Percentiles rank a stretch among this genome's conserved stretches.
Conservation (phyloP, 2,329 filamentous ascomycete species). For the Ophiostoma sp. region DNA sequence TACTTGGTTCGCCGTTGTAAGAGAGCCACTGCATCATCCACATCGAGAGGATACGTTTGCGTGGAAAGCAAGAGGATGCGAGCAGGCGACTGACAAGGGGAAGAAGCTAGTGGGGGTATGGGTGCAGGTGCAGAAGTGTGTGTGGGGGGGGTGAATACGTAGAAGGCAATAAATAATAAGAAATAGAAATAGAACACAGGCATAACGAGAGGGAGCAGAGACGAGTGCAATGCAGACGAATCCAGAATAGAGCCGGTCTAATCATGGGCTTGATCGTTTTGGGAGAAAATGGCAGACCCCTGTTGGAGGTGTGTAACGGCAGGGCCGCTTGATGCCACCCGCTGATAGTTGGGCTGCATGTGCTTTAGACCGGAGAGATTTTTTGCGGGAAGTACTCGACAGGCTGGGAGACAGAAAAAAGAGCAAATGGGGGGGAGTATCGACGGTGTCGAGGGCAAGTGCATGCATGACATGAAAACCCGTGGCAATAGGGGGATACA, state of each 20-base stretch:
- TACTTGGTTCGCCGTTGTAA: not conserved
- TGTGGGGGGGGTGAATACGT: constrained; percentile 16
- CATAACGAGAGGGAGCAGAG: not conserved
- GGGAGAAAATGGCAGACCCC: not conserved
- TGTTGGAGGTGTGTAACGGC: not conserved
- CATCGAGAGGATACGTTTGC: constrained; percentile 11
- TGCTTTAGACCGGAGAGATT: not conserved
- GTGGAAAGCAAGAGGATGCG: not conserved
- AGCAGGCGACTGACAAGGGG: not conserved
- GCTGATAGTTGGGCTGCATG: constrained; percentile 6
- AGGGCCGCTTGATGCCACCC: constrained; percentile 6
- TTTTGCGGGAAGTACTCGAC: not conserved
- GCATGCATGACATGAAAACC: too few species aligned
- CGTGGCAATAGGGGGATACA: not conserved
- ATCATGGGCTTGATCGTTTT: constrained; percentile 11
- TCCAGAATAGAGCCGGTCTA: constrained; percentile 2
- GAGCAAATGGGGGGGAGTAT: not conserved
- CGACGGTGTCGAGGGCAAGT: not conserved
- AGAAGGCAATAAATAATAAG: constrained; percentile 5
- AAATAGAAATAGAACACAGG: not conserved
- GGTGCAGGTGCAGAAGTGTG: constrained; percentile 18
- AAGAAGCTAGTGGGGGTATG: constrained; percentile 17
- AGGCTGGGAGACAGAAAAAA: not conserved
- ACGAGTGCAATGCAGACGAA: not conserved
- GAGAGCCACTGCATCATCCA: constrained; percentile 5